Base-by-base conservation (phyloP, 176 grass and related monocot genomes). In the Bromus sterilis region DNA sequence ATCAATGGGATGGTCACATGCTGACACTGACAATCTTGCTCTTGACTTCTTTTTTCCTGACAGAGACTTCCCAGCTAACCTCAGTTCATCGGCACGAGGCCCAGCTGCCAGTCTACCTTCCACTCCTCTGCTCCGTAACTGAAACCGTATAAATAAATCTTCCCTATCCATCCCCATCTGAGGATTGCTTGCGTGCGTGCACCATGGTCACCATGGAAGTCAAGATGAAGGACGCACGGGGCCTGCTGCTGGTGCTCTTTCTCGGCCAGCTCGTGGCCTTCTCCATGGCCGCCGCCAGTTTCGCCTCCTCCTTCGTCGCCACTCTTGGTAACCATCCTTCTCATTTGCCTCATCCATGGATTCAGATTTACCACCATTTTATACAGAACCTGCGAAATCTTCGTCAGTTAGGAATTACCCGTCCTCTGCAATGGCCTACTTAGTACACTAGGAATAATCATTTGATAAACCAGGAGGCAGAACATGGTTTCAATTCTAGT, bases 221-320 rank as follows among this genome's bases (percentile, higher is more conserved):
- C n/a, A n/a, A n/a, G n/a, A n/a, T n/a, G n/a, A n/a, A n/a, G 55
- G 87, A n/a, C n/a, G n/a, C n/a, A n/a, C n/a, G n/a, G n/a, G n/a
- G n/a, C n/a, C n/a, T n/a, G n/a, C n/a, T n/a, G n/a, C n/a, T n/a
- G n/a, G n/a, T n/a, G n/a, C n/a, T n/a, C n/a, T n/a, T n/a, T n/a
- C n/a, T n/a, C n/a, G n/a, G n/a, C n/a, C n/a, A n/a, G n/a, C n/a
- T n/a, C n/a, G n/a, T n/a, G n/a, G n/a, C n/a, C n/a, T n/a, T n/a
- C n/a, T n/a, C n/a, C n/a, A n/a, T n/a, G n/a, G n/a, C n/a, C n/a
- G n/a, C n/a, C n/a, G n/a, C n/a, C 32, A 97, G 86, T 74, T 94
- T 97, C 66, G 48, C 86, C 21, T 89, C 92, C 62, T 94, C 92
- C 59, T 11, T 92, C 49, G 84, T 97, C 42, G 92, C 89, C 18